Percentiles rank a stretch among this genome's conserved stretches.
phyloP scores from a whole-genome alignment of 148 eudicot genomes.

The Polygonum aviculare region DNA sequence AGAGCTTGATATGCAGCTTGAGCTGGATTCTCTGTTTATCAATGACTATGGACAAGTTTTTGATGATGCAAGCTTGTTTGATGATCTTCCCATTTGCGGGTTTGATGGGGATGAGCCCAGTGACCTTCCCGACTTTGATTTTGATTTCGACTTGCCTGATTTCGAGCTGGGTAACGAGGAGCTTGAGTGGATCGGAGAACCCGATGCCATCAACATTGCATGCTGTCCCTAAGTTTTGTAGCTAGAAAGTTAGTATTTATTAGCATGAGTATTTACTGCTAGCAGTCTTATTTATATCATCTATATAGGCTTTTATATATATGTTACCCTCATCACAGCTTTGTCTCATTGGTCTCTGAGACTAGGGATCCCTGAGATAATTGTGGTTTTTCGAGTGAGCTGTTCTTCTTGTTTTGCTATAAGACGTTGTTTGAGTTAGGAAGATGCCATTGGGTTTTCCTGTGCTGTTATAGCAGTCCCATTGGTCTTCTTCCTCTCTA shows the following conservation, averaged over 20 bases:
- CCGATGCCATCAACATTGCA: constrained; percentile 56
- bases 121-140: constrained; percentile 58
- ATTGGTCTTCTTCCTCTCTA: constrained; percentile 17
- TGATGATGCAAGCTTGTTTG: constrained; percentile 23
- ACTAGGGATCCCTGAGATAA: constrained; percentile 12
- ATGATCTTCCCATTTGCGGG: constrained; percentile 33
- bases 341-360: not conserved
- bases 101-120: constrained; percentile 25
- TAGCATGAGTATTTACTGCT: not conserved
- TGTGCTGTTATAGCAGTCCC: constrained; percentile 86
- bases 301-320: constrained; percentile 7
- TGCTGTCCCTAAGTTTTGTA: constrained; percentile 90
- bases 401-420: constrained; percentile 9
- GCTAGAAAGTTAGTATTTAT: constrained; percentile 27
- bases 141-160: constrained; percentile 18
- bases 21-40: constrained; percentile 25
- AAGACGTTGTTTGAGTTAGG: constrained; percentile 4
- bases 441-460: constrained; percentile 45
- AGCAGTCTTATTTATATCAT: not conserved
- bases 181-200: constrained; percentile 44
- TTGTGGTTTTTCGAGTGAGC: constrained; percentile 24
- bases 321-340: not conserved
- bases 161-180: constrained; percentile 55
- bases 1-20: constrained; percentile 39
- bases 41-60: constrained; percentile 33